These are phyloP conservation scores for Eryngium alpinum DNA, from an alignment of 140 eudicot species.

Conservation along the genomic window DNA sequence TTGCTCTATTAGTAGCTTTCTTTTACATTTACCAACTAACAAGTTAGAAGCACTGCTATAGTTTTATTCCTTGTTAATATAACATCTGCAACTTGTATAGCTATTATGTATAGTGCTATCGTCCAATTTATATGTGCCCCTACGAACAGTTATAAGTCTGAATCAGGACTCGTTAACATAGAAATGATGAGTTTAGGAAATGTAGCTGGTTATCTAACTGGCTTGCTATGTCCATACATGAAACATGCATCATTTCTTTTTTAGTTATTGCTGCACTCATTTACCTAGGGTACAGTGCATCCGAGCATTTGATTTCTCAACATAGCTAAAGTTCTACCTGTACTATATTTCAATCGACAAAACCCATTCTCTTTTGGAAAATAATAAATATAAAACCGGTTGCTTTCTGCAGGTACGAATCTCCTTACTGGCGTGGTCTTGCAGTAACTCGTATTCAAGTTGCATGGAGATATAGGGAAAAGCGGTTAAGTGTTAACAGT, in stretches of 20 bases:
- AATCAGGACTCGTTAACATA: background rate
- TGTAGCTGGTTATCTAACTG: background rate
- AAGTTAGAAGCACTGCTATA: background rate
- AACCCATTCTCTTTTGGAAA: background rate
- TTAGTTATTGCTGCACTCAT: background rate
- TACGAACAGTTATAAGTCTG: background rate
- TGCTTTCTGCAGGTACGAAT: slow-evolving; percentile 45
- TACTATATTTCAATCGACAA: too few relatives aligned
- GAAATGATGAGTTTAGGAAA: background rate
- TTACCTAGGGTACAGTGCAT: background rate
- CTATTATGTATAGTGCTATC: background rate
- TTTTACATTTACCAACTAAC: background rate
- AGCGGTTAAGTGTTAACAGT: slow-evolving; percentile 25
- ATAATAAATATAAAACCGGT: background rate
- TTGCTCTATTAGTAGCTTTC: background rate
- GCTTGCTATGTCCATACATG: background rate
- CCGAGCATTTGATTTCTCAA: background rate
- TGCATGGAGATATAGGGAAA: slow-evolving; percentile 67
- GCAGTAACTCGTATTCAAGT: slow-evolving; percentile 75
- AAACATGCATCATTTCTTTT: background rate
- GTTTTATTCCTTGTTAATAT: background rate
- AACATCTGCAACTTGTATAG: background rate
- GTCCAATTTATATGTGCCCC: background rate
- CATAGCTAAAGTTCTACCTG: background rate
- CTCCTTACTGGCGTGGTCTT: slow-evolving; percentile 72